phyloP scores from a whole-genome alignment of 1,139 yeast genomes.

The Candida albicans region DNA sequence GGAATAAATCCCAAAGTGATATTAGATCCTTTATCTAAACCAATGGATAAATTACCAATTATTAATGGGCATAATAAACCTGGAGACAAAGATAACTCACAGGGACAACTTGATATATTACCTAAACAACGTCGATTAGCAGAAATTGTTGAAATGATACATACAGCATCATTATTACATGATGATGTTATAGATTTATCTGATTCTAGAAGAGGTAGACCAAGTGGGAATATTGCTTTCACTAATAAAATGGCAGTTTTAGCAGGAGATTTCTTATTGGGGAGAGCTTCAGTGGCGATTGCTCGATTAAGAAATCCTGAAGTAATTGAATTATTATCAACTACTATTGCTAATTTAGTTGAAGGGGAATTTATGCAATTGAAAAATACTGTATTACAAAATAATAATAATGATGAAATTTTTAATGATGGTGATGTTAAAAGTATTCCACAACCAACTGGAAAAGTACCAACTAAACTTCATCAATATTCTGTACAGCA shows the following conservation, averaged over 20 bases:
- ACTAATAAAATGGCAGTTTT: slow-evolving; percentile 96
- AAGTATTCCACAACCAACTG: slow-evolving; percentile 59
- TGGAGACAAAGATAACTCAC: too few relatives aligned
- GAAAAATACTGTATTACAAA: slow-evolving; percentile 75
- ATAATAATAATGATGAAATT: slow-evolving; percentile 44
- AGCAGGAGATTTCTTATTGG: slow-evolving; percentile 94
- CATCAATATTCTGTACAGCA: slow-evolving; percentile 58
- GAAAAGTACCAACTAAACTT: slow-evolving; percentile 56
- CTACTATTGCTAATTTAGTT: slow-evolving; percentile 93
- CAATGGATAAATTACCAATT: slow-evolving; percentile 70
- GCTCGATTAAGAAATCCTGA: slow-evolving; percentile 95
- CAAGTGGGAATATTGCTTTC: slow-evolving; percentile 90
- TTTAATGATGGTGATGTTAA: slow-evolving; percentile 53
- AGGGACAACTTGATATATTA: slow-evolving; percentile 40
- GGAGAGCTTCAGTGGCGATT: slow-evolving; percentile 94
- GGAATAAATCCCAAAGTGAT: slow-evolving; percentile 83
- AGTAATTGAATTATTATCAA: slow-evolving; percentile 90
- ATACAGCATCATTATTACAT: slow-evolving; percentile 93
- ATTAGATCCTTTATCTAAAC: slow-evolving; percentile 79
- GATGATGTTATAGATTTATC: slow-evolving; percentile 97
- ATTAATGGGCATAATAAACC: slow-evolving; percentile 58
- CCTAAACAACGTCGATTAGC: slow-evolving; percentile 96
- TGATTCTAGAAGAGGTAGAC: slow-evolving; percentile 86
- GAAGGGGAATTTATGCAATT: slow-evolving; percentile 99
- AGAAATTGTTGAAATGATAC: slow-evolving; percentile 97